phyloP scores from a whole-genome alignment of 2,329 filamentous ascomycete genomes.

The Botrytis fabae region DNA sequence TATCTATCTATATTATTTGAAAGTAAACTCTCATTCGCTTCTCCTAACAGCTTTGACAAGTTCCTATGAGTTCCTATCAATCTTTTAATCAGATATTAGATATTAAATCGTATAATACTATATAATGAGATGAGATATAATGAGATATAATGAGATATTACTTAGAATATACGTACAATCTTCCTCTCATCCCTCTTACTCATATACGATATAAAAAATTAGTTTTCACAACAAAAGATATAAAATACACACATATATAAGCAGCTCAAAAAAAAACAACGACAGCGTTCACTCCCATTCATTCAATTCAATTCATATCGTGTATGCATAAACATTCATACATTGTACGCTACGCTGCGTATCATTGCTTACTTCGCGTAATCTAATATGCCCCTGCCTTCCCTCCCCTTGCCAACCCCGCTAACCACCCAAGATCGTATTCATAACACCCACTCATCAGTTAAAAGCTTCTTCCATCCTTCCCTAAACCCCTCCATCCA shows the following conservation, averaged over 20 bases:
- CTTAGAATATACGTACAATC: too few relatives aligned
- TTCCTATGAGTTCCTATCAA: too few relatives aligned
- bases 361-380: neutral
- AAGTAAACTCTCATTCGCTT: too few relatives aligned
- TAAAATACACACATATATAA: neutral
- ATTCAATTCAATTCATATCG: constrained; percentile 5
- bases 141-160: too few relatives aligned
- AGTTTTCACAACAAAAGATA: neutral
- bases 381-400: neutral
- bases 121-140: too few relatives aligned
- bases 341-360: neutral
- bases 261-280: neutral
- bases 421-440: neutral
- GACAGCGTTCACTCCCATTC: neutral
- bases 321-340: neutral
- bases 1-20: too few relatives aligned
- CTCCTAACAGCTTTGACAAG: too few relatives aligned
- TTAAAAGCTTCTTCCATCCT: neutral
- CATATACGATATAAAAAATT: too few relatives aligned
- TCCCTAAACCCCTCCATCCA: neutral
- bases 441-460: neutral
- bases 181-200: neutral
- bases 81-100: too few relatives aligned
- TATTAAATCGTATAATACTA: too few relatives aligned
- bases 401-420: too few relatives aligned